phyloP scores from a whole-genome alignment of 1,139 yeast species.

The Blastobotrys malaysiensis region DNA sequence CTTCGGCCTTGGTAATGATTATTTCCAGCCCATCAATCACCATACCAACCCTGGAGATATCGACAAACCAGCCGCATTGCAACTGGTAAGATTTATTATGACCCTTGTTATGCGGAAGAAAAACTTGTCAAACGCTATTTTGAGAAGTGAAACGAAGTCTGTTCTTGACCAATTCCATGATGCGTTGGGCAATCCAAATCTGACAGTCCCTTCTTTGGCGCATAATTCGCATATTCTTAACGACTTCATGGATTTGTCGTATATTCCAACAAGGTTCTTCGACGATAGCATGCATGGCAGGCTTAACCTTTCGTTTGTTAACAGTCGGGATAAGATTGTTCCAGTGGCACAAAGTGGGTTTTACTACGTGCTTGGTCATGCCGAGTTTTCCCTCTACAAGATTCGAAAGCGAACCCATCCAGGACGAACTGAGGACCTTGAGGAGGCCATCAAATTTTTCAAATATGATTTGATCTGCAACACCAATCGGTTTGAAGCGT shows the following conservation, averaged over 20 bases:
- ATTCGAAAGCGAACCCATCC: constrained; percentile 59
- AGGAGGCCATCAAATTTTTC: constrained; percentile 61
- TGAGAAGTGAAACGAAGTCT: constrained; percentile 62
- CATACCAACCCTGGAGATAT: constrained; percentile 44
- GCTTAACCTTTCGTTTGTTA: constrained; percentile 37
- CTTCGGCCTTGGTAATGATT: constrained; percentile 53
- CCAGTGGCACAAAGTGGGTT: constrained; percentile 49
- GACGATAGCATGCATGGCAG: constrained; percentile 57
- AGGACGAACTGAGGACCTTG: constrained; percentile 76
- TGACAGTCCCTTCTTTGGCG: constrained; percentile 33
- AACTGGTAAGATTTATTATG: constrained; percentile 56
- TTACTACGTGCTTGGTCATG: constrained; percentile 66
- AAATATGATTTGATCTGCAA: constrained; percentile 63
- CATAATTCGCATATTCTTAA: constrained; percentile 42
- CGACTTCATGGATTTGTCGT: constrained; percentile 47
- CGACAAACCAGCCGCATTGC: constrained; percentile 47
- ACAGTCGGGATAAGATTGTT: constrained; percentile 34
- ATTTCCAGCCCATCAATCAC: constrained; percentile 63
- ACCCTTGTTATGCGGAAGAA: constrained; percentile 54
- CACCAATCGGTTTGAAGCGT: constrained; percentile 68
- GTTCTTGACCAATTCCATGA: constrained; percentile 69
- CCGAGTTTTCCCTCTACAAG: constrained; percentile 60
- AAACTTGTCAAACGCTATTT: constrained; percentile 48
- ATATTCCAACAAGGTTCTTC: constrained; percentile 46
- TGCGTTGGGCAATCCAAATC: constrained; percentile 64